phyloP scores from a whole-genome alignment of 106 monocot species.

The Hemerocallis citrina region DNA sequence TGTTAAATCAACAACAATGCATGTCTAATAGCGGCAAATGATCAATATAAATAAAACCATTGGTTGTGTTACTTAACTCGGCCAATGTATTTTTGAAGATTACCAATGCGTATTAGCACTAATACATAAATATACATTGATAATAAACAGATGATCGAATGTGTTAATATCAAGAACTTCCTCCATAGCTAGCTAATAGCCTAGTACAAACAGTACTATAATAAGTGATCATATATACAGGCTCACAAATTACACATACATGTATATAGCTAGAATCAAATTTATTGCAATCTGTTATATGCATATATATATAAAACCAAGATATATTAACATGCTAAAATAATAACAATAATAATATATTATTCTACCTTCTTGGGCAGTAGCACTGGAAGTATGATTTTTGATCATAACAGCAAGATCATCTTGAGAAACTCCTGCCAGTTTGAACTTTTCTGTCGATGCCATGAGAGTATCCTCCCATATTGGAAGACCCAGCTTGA shows the following conservation, averaged over 20 bases:
- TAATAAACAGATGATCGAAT: too few species aligned
- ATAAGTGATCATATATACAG: background rate
- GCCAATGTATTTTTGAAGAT: too few species aligned
- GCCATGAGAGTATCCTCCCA: constrained; percentile 72
- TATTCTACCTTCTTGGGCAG: constrained; percentile 59
- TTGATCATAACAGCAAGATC: constrained; percentile 81
- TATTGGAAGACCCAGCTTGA: constrained; percentile 44
- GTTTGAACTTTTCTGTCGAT: constrained; percentile 65
- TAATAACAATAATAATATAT: background rate
- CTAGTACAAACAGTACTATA: background rate
- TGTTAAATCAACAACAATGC: too few species aligned
- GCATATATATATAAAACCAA: constrained; percentile 1
- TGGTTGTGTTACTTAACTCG: too few species aligned
- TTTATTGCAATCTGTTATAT: too few species aligned
- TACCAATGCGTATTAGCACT: too few species aligned
- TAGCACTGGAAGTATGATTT: constrained; percentile 67
- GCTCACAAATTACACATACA: background rate
- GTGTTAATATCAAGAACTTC: too few species aligned
- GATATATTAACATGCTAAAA: background rate
- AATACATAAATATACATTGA: too few species aligned
- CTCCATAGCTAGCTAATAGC: too few species aligned
- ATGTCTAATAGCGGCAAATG: too few species aligned
- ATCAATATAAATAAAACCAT: too few species aligned
- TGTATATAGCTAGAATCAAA: too few species aligned
- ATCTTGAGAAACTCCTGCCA: constrained; percentile 52